Evolutionary conservation across 805 yeast genomes (phyloP), one percentile per base, ranked within the genome.

Genomic region (Spathaspora girioi): DNA sequence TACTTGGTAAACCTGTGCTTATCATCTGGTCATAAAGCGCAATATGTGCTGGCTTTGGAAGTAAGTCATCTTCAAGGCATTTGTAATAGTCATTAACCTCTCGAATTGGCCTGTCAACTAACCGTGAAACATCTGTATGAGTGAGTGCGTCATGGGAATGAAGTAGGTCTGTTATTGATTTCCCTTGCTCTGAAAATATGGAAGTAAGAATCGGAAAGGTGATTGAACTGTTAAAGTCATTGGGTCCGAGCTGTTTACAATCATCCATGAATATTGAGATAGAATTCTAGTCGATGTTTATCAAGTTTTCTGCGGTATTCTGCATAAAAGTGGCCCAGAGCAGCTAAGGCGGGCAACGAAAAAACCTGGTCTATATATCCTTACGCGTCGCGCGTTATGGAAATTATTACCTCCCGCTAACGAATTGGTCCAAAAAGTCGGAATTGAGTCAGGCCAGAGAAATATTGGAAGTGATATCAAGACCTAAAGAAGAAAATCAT

Each of bases 91-190:
- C 61, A 35, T 65, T 65, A 15, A 68, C 50, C 46, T 67, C 73
- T 40, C 61, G 48, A 10, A 64, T 54, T 11, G 72, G 64, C 42
- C 70, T 55, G 7, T 65, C 65, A 4, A 63, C 20, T 19, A 54
- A 42, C 46, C 58, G 62, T 27, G 69, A 58, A 19, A 68, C 49
- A 26, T 50, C 59, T 14, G 52, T 43, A 12, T 58, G 47, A 38
- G 55, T 55, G 5, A 50, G 41, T 14, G 44, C 49, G 10, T 55
- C 52, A 10, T 55, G 55, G 43, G 47, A 60, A 31, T 43, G 44
- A 26, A 69, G 48, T 20, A 68, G 47, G 50, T 69, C 73, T 14
- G 57, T 60, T 1, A 60, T 56, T 3, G 69, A 52, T 20, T 62
- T 52, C 5, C 75, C 75, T 45, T 67, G 53, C 7, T 50, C 15